Evolutionary conservation across 2,329 filamentous ascomycete genomes (phyloP).

Genomic region (Pseudofabraea citricarpa): DNA sequence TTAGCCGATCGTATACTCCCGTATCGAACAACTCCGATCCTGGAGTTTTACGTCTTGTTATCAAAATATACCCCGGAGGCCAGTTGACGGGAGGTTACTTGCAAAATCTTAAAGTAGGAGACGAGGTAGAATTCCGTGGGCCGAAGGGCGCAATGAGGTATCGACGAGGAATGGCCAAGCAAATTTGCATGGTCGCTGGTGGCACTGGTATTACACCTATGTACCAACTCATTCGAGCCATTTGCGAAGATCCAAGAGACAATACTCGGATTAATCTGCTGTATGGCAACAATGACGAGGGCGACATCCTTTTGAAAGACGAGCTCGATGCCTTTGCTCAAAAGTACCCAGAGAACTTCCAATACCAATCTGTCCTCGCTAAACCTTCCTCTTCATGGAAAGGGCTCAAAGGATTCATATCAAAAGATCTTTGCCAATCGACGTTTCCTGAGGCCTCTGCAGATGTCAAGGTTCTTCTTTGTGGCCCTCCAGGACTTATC

Average conservation of each 20-base stretch:
- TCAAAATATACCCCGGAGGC: constrained; percentile 47
- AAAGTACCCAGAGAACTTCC: constrained; percentile 47
- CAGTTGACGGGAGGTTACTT: constrained; percentile 44
- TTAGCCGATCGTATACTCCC: constrained; percentile 37
- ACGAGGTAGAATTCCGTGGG: constrained; percentile 46
- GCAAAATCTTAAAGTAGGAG: constrained; percentile 39
- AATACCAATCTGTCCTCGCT: constrained; percentile 51
- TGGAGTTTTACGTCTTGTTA: constrained; percentile 44
- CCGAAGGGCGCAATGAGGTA: constrained; percentile 55
- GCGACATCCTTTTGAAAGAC: constrained; percentile 52
- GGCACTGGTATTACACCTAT: constrained; percentile 51
- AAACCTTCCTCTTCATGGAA: constrained; percentile 41
- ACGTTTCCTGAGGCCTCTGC: constrained; percentile 39
- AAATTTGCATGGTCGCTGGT: constrained; percentile 52
- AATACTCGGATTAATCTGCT: constrained; percentile 51
- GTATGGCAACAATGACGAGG: constrained; percentile 54
- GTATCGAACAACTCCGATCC: constrained; percentile 44
- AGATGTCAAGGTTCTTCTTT: constrained; percentile 51
- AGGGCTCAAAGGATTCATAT: constrained; percentile 45
- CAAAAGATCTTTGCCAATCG: constrained; percentile 42
- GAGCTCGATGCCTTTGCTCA: constrained; percentile 50
- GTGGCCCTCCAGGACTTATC: constrained; percentile 58
- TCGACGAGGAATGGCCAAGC: constrained; percentile 33
- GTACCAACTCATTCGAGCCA: constrained; percentile 58
- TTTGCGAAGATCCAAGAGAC: constrained; percentile 56